Conservation (phyloP, 306 rosid species). For the Boehmeria nivea region DNA sequence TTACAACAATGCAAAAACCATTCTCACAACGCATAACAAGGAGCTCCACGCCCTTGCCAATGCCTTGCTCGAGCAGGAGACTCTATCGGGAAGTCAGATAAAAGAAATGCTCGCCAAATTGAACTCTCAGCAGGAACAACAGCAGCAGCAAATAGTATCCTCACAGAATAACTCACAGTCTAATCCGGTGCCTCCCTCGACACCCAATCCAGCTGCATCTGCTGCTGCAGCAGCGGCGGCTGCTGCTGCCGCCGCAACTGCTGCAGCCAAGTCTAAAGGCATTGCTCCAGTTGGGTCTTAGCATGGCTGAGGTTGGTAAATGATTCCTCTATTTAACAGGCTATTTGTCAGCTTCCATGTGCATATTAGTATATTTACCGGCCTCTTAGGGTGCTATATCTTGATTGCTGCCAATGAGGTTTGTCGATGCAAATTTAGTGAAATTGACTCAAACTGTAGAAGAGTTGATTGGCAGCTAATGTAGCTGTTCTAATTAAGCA, state of each 20-base stretch:
- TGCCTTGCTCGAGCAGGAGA: slow-evolving; percentile 70
- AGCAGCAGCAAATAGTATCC: slow-evolving; percentile 31
- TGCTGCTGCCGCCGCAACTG: slow-evolving; percentile 61
- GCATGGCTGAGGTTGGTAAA: slow-evolving; percentile 20
- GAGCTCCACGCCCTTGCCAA: slow-evolving; percentile 86
- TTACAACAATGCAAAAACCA: slow-evolving; percentile 77
- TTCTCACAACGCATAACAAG: slow-evolving; percentile 63
- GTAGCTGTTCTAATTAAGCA: slow-evolving; percentile 19
- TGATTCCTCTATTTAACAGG: slow-evolving; percentile 4
- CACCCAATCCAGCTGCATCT: slow-evolving; percentile 55
- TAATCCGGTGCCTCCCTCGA: slow-evolving; percentile 47
- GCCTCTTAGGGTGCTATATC: too few relatives aligned
- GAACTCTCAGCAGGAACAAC: slow-evolving; percentile 42
- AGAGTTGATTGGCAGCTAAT: slow-evolving; percentile 20
- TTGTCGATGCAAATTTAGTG: slow-evolving; percentile 19
- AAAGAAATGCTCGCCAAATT: slow-evolving; percentile 50
- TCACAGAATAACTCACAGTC: slow-evolving; percentile 52
- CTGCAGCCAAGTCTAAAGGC: slow-evolving; percentile 74
- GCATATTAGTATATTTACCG: slow-evolving; percentile 45
- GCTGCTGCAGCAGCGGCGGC: slow-evolving; percentile 62
- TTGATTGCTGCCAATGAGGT: slow-evolving; percentile 30
- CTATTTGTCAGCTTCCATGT: slow-evolving; percentile 32
- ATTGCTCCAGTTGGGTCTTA: slow-evolving; percentile 67
- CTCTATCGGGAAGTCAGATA: slow-evolving; percentile 73
- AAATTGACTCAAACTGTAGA: slow-evolving; percentile 26